Percentiles rank a stretch among this genome's conserved stretches.
phyloP scores from a whole-genome alignment of 345 rosid species.

The Hevea brasiliensis region DNA sequence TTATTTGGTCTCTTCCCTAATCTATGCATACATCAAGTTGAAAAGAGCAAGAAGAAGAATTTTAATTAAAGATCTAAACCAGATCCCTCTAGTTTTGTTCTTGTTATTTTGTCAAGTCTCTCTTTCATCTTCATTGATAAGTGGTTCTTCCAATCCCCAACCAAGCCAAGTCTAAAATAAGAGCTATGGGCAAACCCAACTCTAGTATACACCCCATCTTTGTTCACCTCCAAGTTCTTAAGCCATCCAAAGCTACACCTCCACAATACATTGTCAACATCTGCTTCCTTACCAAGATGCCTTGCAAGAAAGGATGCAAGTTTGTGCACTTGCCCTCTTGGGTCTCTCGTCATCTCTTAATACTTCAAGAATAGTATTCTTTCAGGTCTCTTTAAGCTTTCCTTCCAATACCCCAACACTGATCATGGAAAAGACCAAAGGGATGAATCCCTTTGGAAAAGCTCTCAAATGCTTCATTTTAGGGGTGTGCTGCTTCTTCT shows the following conservation, averaged over 20 bases:
- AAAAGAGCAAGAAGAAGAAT: too few species aligned
- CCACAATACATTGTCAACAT: conserved; percentile 31
- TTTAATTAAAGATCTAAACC: conserved; percentile 16
- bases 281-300: conserved; percentile 20
- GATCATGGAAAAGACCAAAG: conserved; percentile 36
- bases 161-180: conserved; percentile 32
- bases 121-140: conserved; percentile 24
- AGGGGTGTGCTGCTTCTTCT: too few species aligned
- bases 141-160: conserved; percentile 42
- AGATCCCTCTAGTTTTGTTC: conserved; percentile 16
- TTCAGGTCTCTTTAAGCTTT: conserved; percentile 18
- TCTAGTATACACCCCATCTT: conserved; percentile 26
- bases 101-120: conserved; percentile 7
- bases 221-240: conserved; percentile 40
- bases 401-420: conserved; percentile 35
- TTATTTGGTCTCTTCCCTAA: too few species aligned
- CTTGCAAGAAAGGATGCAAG: conserved; percentile 26
- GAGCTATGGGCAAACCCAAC: conserved; percentile 20
- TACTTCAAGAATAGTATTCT: conserved; percentile 36
- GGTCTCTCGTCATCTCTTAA: conserved; percentile 30
- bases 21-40: too few species aligned
- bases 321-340: too few species aligned
- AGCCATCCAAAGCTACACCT: conserved; percentile 44
- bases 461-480: conserved; percentile 24
- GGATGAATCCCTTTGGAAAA: conserved; percentile 31